A percentile compares a stretch with the other conserved stretches of the same genome.
Conservation (phyloP, 305 asterid species). For the Ilex paraguariensis region DNA sequence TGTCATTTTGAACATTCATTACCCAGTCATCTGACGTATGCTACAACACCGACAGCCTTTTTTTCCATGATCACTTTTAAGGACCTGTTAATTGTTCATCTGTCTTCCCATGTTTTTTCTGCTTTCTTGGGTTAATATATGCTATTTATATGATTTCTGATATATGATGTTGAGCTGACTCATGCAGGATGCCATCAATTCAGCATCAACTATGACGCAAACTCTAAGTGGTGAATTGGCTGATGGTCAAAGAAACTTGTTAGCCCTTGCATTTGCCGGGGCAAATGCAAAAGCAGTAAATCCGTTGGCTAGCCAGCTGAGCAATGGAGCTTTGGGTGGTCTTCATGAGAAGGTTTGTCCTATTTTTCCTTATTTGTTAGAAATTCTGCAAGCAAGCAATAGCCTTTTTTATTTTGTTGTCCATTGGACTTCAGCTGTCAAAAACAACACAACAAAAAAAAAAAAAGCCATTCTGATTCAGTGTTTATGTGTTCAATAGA, state of each 20-base stretch:
- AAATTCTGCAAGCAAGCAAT: neutral
- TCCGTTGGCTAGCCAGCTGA: slow-evolving; percentile 61
- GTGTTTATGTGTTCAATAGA: slow-evolving; percentile 27
- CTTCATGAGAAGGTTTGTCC: slow-evolving; percentile 75
- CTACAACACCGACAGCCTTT: neutral
- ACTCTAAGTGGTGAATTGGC: slow-evolving; percentile 73
- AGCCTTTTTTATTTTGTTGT: too few relatives aligned
- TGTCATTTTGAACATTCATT: neutral
- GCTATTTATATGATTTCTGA: neutral
- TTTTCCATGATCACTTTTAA: neutral
- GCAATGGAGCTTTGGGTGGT: slow-evolving; percentile 74
- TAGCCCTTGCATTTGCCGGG: slow-evolving; percentile 70
- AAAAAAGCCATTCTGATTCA: neutral
- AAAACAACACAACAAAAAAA: neutral
- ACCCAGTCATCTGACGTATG: neutral
- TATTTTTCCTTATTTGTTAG: slow-evolving; percentile 5
- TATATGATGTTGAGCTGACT: neutral
- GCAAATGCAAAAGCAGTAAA: slow-evolving; percentile 55
- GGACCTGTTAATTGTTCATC: neutral
- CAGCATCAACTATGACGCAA: slow-evolving; percentile 74
- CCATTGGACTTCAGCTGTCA: neutral
- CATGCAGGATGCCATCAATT: slow-evolving; percentile 75
- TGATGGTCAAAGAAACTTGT: slow-evolving; percentile 78
- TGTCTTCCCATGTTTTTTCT: neutral
- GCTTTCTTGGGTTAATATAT: neutral